These are phyloP conservation scores for Cenchrus fungigraminus DNA, from an alignment of 176 grass and related monocot species.

Conservation along the genomic window DNA sequence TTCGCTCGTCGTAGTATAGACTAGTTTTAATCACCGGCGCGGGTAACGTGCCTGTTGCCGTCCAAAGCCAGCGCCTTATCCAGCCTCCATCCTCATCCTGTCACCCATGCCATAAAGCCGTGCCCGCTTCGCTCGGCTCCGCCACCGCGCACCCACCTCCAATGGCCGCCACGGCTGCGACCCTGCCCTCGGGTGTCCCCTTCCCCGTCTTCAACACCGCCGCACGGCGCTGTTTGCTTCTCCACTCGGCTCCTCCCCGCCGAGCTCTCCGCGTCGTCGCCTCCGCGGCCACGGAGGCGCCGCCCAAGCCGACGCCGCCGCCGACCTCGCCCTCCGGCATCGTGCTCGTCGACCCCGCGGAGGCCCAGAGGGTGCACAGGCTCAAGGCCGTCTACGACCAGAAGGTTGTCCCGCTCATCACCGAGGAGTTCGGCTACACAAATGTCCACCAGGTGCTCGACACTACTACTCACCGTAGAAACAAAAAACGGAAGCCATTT, in stretches of 20 bases:
- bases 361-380: conserved; percentile 66
- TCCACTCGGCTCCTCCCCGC: conserved; percentile 1
- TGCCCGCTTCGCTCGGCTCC: background rate
- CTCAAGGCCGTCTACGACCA: conserved; percentile 71
- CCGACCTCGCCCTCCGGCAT: conserved; percentile 57
- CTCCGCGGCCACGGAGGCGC: conserved; percentile 45
- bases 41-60: no score
- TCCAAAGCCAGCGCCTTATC: conserved; percentile 31
- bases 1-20: no score
- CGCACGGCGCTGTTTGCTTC: background rate
- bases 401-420: conserved; percentile 85
- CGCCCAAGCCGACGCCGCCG: conserved; percentile 48
- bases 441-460: conserved; percentile 88
- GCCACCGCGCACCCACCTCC: conserved; percentile 33
- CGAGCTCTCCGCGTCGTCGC: conserved; percentile 44
- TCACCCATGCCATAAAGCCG: conserved; percentile 40
- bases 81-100: conserved; percentile 1
- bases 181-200: conserved; percentile 40
- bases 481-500: background rate
- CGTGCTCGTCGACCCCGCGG: conserved; percentile 70
- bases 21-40: no score
- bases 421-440: conserved; percentile 77
- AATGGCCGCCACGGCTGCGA: conserved; percentile 66
- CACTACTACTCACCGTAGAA: background rate
- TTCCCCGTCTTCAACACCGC: conserved; percentile 36